Conservation (phyloP, 345 rosid genomes). For the Triadica sebifera region DNA sequence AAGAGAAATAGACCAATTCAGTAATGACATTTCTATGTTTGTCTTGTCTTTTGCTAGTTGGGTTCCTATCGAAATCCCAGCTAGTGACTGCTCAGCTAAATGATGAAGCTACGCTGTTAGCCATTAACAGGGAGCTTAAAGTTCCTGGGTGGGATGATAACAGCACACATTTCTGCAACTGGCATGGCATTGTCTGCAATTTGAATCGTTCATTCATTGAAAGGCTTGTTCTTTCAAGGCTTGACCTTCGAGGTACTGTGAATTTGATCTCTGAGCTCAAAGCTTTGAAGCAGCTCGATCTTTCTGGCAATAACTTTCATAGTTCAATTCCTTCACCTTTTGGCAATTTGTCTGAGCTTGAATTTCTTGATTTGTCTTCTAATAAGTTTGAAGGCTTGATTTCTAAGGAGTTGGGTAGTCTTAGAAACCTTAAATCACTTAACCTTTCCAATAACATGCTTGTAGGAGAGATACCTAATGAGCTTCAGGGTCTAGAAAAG, state of each 20-base stretch:
- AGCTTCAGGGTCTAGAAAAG: slow-evolving; percentile 41
- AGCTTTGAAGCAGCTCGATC: slow-evolving; percentile 32
- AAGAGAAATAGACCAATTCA: neutral
- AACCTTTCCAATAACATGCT: slow-evolving; percentile 52
- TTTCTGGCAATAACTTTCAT: slow-evolving; percentile 28
- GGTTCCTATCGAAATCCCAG: slow-evolving; percentile 50
- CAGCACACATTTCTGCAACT: slow-evolving; percentile 61
- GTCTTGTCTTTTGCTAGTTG: slow-evolving; percentile 45
- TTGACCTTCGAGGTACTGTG: slow-evolving; percentile 72
- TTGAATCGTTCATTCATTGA: slow-evolving; percentile 64
- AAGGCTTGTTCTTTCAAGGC: slow-evolving; percentile 72
- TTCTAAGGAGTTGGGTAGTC: slow-evolving; percentile 40
- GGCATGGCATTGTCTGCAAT: slow-evolving; percentile 72
- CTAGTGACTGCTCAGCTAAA: slow-evolving; percentile 42
- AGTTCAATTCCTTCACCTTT: slow-evolving; percentile 26
- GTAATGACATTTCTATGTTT: slow-evolving; percentile 45
- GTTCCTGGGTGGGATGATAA: slow-evolving; percentile 85
- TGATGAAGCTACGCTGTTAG: slow-evolving; percentile 59
- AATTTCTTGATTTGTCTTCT: slow-evolving; percentile 44
- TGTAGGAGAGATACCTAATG: slow-evolving; percentile 50
- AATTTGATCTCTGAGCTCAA: slow-evolving; percentile 52
- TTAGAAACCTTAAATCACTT: slow-evolving; percentile 35
- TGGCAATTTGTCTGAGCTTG: slow-evolving; percentile 42
- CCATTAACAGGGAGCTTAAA: slow-evolving; percentile 62
- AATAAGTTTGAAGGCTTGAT: slow-evolving; percentile 61